A percentile compares a stretch with the other conserved stretches of the same genome.
Evolutionary conservation across 2,329 filamentous ascomycete genomes (phyloP).

Genomic region (Aspergillus pseudoterreus): DNA sequence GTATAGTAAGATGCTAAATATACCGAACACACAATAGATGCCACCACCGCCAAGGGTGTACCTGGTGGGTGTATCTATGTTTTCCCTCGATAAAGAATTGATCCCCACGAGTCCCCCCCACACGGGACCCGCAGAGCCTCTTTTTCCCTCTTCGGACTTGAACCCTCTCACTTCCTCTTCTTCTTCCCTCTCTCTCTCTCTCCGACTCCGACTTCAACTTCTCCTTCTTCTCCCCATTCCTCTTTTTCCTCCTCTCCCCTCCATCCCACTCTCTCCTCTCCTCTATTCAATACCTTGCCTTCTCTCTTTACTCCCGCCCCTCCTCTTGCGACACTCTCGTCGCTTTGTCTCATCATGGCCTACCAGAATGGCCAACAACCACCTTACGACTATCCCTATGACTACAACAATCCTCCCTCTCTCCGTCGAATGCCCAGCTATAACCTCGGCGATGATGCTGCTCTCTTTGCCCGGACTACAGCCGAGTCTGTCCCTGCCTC

Average conservation of each 20-base stretch:
- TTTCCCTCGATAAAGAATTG: too few species aligned
- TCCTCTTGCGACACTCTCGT: neutral
- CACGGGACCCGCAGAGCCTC: neutral
- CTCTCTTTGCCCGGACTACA: constrained; percentile 43
- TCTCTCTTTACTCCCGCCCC: neutral
- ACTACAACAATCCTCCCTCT: constrained; percentile 31
- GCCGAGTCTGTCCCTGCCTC: constrained; percentile 30
- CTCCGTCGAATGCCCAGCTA: constrained; percentile 64
- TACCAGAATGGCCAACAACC: constrained; percentile 50
- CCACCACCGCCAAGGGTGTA: too few species aligned
- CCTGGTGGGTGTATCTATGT: too few species aligned
- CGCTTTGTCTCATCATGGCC: constrained; percentile 42
- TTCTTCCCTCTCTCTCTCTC: neutral
- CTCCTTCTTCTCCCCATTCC: neutral
- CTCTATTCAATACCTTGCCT: neutral
- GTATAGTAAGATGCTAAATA: too few species aligned
- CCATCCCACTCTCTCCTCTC: neutral
- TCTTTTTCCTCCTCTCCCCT: neutral
- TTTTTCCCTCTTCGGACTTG: neutral
- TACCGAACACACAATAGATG: too few species aligned
- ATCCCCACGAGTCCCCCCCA: neutral
- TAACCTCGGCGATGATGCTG: constrained; percentile 69
- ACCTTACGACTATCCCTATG: constrained; percentile 39
- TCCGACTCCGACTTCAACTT: neutral
- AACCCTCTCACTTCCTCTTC: neutral